Percentiles rank a stretch among this genome's conserved stretches.
Evolutionary conservation across 1,284 basidiomycete genomes (phyloP).

Genomic region (Erythrobasidium hasegawianum): DNA sequence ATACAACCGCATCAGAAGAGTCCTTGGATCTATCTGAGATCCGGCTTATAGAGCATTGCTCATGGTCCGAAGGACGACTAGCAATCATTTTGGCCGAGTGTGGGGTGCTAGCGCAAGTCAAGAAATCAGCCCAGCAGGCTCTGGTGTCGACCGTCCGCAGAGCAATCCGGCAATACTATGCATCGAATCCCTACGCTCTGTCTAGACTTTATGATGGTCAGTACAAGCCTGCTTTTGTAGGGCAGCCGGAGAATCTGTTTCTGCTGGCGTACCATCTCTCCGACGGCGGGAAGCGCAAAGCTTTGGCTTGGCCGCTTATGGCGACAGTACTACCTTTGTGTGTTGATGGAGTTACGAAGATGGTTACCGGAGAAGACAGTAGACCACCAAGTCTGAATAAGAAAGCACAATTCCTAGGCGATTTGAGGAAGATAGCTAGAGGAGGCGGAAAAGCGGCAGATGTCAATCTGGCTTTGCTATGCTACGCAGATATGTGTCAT

Average conservation of each 20-base stretch:
- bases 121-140: conserved; percentile 3
- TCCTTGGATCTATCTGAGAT: conserved; percentile 15
- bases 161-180: neutral
- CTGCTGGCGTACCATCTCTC: conserved; percentile 7
- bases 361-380: conserved; percentile 23
- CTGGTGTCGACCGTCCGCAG: neutral
- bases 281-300: conserved; percentile 9
- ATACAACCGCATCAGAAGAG: conserved; percentile 12
- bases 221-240: neutral
- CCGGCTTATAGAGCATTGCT: conserved; percentile 16
- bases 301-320: conserved; percentile 22
- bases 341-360: conserved; percentile 21
- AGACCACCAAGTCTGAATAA: conserved; percentile 14
- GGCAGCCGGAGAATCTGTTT: conserved; percentile 16
- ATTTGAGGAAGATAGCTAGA: conserved; percentile 13
- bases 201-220: conserved; percentile 15
- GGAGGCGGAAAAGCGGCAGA: neutral
- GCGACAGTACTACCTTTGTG: conserved; percentile 17
- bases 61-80: neutral
- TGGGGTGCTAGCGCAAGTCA: neutral
- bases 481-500: conserved; percentile 13
- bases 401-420: conserved; percentile 22
- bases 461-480: conserved; percentile 9
- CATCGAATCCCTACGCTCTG: conserved; percentile 7
- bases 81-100: conserved; percentile 6